phyloP scores from a whole-genome alignment of 257 asterid genomes.

The Solanum bukasovii region DNA sequence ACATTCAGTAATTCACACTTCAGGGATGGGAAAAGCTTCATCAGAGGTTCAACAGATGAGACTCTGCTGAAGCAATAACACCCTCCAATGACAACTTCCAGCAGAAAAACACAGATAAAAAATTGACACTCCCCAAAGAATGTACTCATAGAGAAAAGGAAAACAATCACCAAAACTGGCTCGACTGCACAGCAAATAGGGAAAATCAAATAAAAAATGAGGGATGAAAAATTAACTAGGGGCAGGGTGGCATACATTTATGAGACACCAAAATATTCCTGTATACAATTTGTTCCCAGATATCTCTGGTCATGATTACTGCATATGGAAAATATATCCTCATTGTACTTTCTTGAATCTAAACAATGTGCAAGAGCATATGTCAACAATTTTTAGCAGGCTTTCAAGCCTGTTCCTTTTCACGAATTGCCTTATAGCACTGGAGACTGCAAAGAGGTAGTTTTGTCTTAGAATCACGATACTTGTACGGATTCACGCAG shows the following conservation, averaged over 20 bases:
- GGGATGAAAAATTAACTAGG: background rate
- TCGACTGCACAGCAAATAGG: background rate
- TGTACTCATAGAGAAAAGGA: background rate
- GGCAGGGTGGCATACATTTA: background rate
- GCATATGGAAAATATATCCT: background rate
- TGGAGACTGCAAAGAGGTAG: constrained; percentile 94
- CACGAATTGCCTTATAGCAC: constrained; percentile 81
- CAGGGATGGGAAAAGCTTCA: background rate
- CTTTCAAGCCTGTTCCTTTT: constrained; percentile 17
- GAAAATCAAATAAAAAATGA: background rate
- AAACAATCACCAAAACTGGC: background rate
- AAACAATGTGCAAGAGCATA: background rate
- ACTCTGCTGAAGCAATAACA: background rate
- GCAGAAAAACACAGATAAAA: background rate
- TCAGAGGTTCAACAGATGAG: background rate
- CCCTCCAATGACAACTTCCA: background rate
- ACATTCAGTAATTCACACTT: background rate
- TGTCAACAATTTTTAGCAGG: constrained; percentile 22
- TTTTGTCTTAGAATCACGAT: constrained; percentile 85
- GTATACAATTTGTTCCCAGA: background rate
- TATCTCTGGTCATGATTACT: background rate
- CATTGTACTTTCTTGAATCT: background rate
- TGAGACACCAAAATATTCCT: background rate
- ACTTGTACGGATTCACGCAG: constrained; percentile 74
- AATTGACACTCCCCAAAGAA: background rate